Base-by-base conservation (phyloP, 2,329 filamentous ascomycete species). In the Pseudogymnoascus sp. region DNA sequence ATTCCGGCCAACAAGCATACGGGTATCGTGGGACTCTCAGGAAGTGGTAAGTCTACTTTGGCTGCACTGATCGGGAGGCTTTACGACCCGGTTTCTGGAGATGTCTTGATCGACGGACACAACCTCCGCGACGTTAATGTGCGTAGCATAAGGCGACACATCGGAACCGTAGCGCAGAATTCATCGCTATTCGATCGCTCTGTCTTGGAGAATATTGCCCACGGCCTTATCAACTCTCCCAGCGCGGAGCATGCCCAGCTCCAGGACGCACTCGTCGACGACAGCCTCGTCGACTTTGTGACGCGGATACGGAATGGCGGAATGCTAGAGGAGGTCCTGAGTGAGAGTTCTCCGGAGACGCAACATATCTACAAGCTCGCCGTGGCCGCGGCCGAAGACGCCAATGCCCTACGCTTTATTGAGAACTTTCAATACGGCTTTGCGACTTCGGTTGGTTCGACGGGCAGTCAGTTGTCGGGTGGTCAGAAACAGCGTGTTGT, bases 351-450 rank as follows among this genome's bases (percentile, higher is more conserved):
- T 3, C 38, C 13, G 2, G 59, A 42, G n/a, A 51, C 31, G 5
- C 59, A 61, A n/a, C 58, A 38, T 10, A 48, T 61, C 3, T 36
- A 63, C 25, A 38, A 27, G n/a, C 35, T 48, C n/a, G 61, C 25
- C 5, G 33, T 61, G 8, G 29, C 29, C 12, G 65, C 85, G 17
- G 80, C 84, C 2, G 74, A 73, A 10, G 75, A 86, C 29, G 85
- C 86, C 0, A 84, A 88, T 71, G 86, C 83, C 0, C 75, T 78
- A 59, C 69, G 68, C 10, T 88, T 86, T 68, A 84, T 84, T 66
- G 74, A 77, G 44, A 74, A 72, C 1, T 78, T 84, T 1, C 79
- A 84, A 58, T 71, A 80, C 67, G 76, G 79, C 38, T 71, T 79
- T 42, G 78, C 76, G 36, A 82, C 81, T 0, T 70, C 77, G 3